Evolutionary conservation across 1,284 basidiomycete species (phyloP), one percentile per base, ranked within the genome.

Genomic region (Tylopilus orsonianus): DNA sequence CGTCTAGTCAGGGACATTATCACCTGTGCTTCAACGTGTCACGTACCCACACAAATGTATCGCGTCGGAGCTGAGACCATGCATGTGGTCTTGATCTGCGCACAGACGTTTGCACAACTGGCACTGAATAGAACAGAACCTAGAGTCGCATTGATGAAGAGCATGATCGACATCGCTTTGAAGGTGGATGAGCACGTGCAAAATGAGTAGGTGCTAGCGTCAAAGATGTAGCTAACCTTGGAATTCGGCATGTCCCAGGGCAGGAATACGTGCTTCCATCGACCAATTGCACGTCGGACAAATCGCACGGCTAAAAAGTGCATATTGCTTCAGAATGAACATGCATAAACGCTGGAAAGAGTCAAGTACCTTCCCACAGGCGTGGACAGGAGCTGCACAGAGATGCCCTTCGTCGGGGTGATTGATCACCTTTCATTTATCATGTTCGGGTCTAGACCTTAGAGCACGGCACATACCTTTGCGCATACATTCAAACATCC

Each of bases 1-100:
- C 19, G n/a, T 13, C 29, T 2, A 9, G 36, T 55, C 13, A 53
- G 30, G 7, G 33, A 34, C 10, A 27, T n/a, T 9, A 9, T 44
- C 8, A 39, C 4, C 1, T 19, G 20, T 2, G 2, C 7, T 3
- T 14, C 4, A 24, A 46, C n/a, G 6, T 19, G 8, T 16, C 9
- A 70, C 77, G 27, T 35, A 82, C 80, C 79, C 81, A 69, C 81
- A 84, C 16, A 84, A 70, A 65, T 84, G 81, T n/a, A 73, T 52
- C 0, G 70, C 68, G 14, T 52, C 55, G 0, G 49, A 33, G 4
- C 72, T 55, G 0, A 80, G 60, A 2, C 72, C 79, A 53, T 84
- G 82, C 43, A 84, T 65, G 61, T 84, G 82, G 45, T 80, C 67
- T 13, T 58, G 51, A 33, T 64, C 58, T 5, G 72, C 64, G 49